Conservation (phyloP, 257 asterid genomes). For the Penstemon newberryi region DNA sequence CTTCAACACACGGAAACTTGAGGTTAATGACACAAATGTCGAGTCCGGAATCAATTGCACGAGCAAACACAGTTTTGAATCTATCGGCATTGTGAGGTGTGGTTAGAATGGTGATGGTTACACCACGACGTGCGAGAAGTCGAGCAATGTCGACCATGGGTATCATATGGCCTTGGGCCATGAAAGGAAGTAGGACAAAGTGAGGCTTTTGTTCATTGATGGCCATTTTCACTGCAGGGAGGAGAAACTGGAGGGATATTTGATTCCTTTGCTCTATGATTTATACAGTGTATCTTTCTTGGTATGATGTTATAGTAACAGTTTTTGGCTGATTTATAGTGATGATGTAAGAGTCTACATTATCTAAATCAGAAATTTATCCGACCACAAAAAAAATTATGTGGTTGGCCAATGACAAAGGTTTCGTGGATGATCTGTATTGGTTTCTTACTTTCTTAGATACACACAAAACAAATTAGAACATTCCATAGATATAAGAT, state of each 20-base stretch:
- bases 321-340: neutral
- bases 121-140: conserved; percentile 41
- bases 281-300: neutral
- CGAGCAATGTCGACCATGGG: conserved; percentile 51
- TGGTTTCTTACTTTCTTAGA: neutral
- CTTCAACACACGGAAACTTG: conserved; percentile 41
- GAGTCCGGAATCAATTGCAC: conserved; percentile 35
- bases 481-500: neutral
- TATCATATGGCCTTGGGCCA: conserved; percentile 59
- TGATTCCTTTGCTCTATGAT: neutral
- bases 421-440: neutral
- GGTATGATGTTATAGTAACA: neutral
- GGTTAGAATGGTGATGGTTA: conserved; percentile 40
- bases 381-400: neutral
- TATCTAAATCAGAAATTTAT: neutral
- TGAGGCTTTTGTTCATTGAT: conserved; percentile 36
- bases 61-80: conserved; percentile 23
- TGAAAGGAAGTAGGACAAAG: conserved; percentile 50
- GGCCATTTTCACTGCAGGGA: conserved; percentile 32
- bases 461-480: neutral
- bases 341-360: neutral
- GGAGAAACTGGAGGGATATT: neutral
- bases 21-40: conserved; percentile 32
- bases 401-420: neutral
- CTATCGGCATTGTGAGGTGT: conserved; percentile 43